Percentiles rank a stretch among this genome's conserved stretches.
Evolutionary conservation across 2,329 filamentous ascomycete genomes (phyloP).

Genomic region (Fusarium sarcochroum): DNA sequence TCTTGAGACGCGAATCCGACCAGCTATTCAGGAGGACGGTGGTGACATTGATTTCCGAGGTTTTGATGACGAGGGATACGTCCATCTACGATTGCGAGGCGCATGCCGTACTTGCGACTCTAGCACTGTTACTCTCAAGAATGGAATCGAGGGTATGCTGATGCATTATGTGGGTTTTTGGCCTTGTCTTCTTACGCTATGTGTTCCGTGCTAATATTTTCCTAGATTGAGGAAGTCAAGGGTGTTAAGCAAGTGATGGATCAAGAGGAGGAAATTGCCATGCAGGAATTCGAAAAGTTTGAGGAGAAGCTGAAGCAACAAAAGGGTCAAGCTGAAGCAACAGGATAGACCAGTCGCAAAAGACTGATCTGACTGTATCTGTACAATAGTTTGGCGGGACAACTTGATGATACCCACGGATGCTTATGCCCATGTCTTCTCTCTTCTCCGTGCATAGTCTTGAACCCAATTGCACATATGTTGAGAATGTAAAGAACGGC

Average conservation of each 20-base stretch:
- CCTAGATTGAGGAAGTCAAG: conserved; percentile 93
- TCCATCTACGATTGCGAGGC: conserved; percentile 88
- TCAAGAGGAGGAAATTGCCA: conserved; percentile 88
- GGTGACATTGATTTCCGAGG: conserved; percentile 97
- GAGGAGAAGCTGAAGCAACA: conserved; percentile 82
- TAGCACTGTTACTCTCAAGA: conserved; percentile 96
- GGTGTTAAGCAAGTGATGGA: conserved; percentile 92
- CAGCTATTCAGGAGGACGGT: conserved; percentile 96
- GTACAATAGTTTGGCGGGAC: conserved; percentile 45
- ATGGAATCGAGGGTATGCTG: conserved; percentile 98
- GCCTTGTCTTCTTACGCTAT: background rate
- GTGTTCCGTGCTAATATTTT: conserved; percentile 46
- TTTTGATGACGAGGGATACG: conserved; percentile 84
- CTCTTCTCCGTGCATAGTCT: background rate
- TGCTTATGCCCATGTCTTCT: conserved; percentile 15
- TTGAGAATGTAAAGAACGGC: background rate
- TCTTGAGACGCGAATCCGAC: conserved; percentile 92
- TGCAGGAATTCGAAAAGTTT: conserved; percentile 92
- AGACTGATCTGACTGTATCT: conserved; percentile 16
- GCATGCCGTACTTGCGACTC: conserved; percentile 97
- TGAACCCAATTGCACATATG: background rate
- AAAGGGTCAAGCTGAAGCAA: conserved; percentile 55
- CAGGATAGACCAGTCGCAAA: conserved; percentile 10
- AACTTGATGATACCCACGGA: conserved; percentile 49
- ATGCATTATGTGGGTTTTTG: conserved; percentile 86